Evolutionary conservation across 805 yeast genomes (phyloP), one percentile per base, ranked within the genome.

Genomic region (Teunomyces lycoperdinae): DNA sequence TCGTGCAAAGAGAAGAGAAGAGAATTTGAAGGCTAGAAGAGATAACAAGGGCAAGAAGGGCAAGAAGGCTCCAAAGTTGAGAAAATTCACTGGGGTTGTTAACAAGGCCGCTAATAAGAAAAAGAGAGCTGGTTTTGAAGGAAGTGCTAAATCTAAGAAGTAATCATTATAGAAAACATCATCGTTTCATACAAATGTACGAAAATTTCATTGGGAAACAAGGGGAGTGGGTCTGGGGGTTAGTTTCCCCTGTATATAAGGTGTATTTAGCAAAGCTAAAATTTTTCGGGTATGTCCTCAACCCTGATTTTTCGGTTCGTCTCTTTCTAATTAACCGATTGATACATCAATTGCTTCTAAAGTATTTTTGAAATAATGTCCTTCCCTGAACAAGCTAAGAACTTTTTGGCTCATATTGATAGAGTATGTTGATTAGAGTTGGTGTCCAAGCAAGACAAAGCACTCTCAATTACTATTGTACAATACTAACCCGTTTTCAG

Each of bases 111-210:
- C 63, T 45, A 70, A 70, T 54, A 50, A 45, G 32, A 71, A 70
- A 55, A 73, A 73, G 56, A 72, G 94, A 64, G 96, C 97, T n/a
- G 97, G 97, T 0, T 90, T 90, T 64, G 97, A 90, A 73, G 97
- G 97, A 20, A 72, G 79, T 48, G 76, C 76, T 45, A 73, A 73
- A 53, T 63, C 71, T 26, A 70, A 71, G 54, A 68, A 63, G 55
- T 62, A 61, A 50, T 60, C 56, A 56, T 16, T 32, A 29, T 9
- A 5, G 20, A 29, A 28, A 20, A 36, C 28, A 14, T 4, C 33
- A 8, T 31, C 13, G 33, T 31, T 8, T 20, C 24, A 20, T 20
- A 20, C 24, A 20, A 20, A 20, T 20, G 24, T 20, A 20, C 24
- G 8, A 31, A 10, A 14, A 16, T 34, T 34, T 17, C 20, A 34